Percentiles rank a stretch among this genome's conserved stretches.
These are phyloP conservation scores for Ustilago nuda DNA, from an alignment of 1,284 basidiomycete genomes.

Conservation along the genomic window DNA sequence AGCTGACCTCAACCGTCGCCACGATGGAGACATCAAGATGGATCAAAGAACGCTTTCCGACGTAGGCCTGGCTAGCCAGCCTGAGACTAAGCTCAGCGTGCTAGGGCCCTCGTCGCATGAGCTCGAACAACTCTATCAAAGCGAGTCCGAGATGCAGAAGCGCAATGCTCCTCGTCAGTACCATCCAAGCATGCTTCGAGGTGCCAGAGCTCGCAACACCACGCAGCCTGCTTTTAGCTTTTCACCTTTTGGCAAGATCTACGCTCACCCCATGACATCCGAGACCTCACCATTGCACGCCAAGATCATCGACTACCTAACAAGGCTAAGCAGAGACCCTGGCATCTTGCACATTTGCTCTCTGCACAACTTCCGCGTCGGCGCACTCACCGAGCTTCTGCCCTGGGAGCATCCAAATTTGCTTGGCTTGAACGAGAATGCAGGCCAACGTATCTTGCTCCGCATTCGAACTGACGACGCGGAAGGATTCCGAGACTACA, in stretches of 20 bases:
- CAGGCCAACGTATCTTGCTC: slow-evolving; percentile 57
- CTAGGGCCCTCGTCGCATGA: slow-evolving; percentile 49
- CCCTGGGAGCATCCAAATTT: slow-evolving; percentile 62
- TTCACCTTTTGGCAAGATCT: slow-evolving; percentile 47
- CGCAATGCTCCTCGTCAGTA: slow-evolving; percentile 51
- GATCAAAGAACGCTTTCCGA: slow-evolving; percentile 28
- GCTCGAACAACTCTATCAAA: slow-evolving; percentile 34
- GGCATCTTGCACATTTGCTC: slow-evolving; percentile 62
- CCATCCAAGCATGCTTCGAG: slow-evolving; percentile 61
- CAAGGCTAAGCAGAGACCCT: slow-evolving; percentile 49
- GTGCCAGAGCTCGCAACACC: slow-evolving; percentile 46
- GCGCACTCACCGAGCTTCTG: slow-evolving; percentile 59
- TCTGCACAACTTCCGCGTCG: slow-evolving; percentile 54
- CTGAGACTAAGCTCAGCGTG: slow-evolving; percentile 39
- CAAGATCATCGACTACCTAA: slow-evolving; percentile 47
- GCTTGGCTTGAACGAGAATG: slow-evolving; percentile 64
- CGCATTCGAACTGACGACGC: slow-evolving; percentile 62
- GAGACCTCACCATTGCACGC: slow-evolving; percentile 27
- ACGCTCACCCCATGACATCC: slow-evolving; percentile 47
- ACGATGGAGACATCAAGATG: not conserved
- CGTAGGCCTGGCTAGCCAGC: slow-evolving; percentile 20
- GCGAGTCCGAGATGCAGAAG: slow-evolving; percentile 36
- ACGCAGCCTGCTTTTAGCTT: slow-evolving; percentile 15
- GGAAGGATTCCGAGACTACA: slow-evolving; percentile 63
- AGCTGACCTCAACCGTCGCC: slow-evolving; percentile 30